Evolutionary conservation across 805 yeast species (phyloP), one percentile per base, ranked within the genome.

Genomic region (Ascoidea asiatica): DNA sequence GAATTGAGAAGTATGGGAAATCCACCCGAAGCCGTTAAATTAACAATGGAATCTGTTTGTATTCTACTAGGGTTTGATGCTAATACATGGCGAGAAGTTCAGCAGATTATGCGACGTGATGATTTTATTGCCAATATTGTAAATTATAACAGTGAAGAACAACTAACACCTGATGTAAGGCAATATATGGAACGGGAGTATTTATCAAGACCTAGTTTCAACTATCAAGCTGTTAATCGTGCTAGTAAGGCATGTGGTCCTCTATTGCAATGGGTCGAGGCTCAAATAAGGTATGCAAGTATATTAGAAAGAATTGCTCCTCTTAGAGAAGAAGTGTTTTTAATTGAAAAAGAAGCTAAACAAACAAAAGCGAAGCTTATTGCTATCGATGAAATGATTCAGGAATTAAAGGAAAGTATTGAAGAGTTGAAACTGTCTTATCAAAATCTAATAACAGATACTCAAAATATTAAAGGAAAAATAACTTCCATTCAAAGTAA

Each of bases 191-290:
- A 79, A 37, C 50, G 58, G 1, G 67, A 65, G 1, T 90, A 82
- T 53, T 60, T 89, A 8, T 64, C 79, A 0, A 65, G 77, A 44
- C 72, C 78, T 0, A 81, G 75, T 43, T 89, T 73, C 57, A 85
- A 74, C 38, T 81, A 63, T 53, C 88, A 80, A 41, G 63, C 83
- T 0, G 95, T 86, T 0, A 75, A 83, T 53, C 67, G 97, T 37
- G 97, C 97, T 4, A 82, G 95, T 59, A 87, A 84, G 55, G 97
- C 97, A 0, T 87, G 97, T 64, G 97, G 96, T 0, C 97, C 97
- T 0, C 63, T 90, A 35, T 56, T 83, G 18, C 79, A 79, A 48
- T 90, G 97, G 97, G 89, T 88, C 0, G 70, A 71, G 44, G 97
- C 97, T 0, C 97, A 90, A 50, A 66, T 88, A n/a, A 65, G 70